Evolutionary conservation across 2,329 filamentous ascomycete species (phyloP), one percentile per base, ranked within the genome.

Genomic region (Neobulgaria alba): DNA sequence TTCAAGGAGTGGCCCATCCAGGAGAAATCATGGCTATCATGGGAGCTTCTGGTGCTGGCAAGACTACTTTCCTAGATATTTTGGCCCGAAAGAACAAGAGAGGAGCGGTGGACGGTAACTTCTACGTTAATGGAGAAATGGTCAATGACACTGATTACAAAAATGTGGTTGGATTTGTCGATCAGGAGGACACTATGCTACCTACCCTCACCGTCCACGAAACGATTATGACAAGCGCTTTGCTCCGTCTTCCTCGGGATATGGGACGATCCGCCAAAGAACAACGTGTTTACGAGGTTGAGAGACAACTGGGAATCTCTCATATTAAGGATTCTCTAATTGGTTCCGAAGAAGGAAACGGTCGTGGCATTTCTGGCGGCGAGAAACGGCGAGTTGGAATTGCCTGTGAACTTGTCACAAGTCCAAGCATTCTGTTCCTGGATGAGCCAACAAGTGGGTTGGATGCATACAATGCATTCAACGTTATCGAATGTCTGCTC

Each of bases 11-110:
- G 31, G 89, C 90, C n/a, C 83, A 84, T 52, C 88, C 90, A 2
- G 93, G 93, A n/a, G 88, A 98, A 61, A 77, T 96, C 5, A 86
- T 90, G 51, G 92, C 92, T 7, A 94, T 98, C 55, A 98, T 98
- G 90, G 92, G 92, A 42, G 90, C 92, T 5, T 98, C 92, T 1
- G 92, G 92, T 20, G 93, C 92, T 31, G 92, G 92, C 44, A 98
- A 98, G 66, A 98, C 92, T 0, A 95, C 88, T 0, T 96, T 98
- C 62, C 69, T 98, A 33, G 92, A 98, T 58, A 95, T 98, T 44
- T 69, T 98, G 34, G 92, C 92, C 7, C 80, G 89, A 48, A 98
- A 96, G 71, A 96, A 96, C 64, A 98, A 98, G 66, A 80, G 88
- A 23, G 93, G 92, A 29, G 63, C 71, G 2, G 76, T 84, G 0